phyloP scores from a whole-genome alignment of 345 rosid genomes.

The Pugionium dolabratum region DNA sequence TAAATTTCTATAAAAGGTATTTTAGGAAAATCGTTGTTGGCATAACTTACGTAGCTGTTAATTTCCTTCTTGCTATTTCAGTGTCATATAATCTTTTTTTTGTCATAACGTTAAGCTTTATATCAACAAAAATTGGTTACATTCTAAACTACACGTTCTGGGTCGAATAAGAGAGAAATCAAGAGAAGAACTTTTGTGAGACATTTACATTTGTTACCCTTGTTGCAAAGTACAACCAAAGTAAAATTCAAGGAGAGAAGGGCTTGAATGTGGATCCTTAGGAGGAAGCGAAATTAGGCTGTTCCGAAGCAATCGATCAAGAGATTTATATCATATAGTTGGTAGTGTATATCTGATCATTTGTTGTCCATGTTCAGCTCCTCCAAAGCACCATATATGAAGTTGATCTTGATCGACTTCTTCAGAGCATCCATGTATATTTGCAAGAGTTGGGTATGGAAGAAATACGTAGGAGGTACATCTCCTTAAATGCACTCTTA shows the following conservation, averaged over 20 bases:
- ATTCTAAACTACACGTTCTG: neutral
- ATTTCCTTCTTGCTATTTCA: neutral
- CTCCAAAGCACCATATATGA: conserved; percentile 96
- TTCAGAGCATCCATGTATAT: conserved; percentile 94
- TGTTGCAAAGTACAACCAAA: conserved; percentile 1
- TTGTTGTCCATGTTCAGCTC: conserved; percentile 54
- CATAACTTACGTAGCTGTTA: conserved; percentile 22
- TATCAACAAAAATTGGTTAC: neutral
- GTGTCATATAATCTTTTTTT: neutral
- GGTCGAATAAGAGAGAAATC: too few species aligned
- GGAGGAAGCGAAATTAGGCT: conserved; percentile 6
- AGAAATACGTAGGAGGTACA: conserved; percentile 94
- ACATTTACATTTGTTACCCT: neutral
- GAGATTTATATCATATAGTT: conserved; percentile 12
- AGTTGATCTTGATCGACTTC: conserved; percentile 97
- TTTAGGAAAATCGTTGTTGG: conserved; percentile 5
- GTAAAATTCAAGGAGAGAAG: neutral
- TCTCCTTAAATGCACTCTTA: neutral
- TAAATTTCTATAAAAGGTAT: conserved; percentile 31
- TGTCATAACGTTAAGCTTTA: neutral
- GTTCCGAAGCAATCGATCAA: neutral
- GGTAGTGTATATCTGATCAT: conserved; percentile 28
- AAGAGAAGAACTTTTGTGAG: too few species aligned
- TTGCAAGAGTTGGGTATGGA: conserved; percentile 99
- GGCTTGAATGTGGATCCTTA: neutral